phyloP scores from a whole-genome alignment of 2,329 filamentous ascomycete species.

The Dryadomyces quercivorus region DNA sequence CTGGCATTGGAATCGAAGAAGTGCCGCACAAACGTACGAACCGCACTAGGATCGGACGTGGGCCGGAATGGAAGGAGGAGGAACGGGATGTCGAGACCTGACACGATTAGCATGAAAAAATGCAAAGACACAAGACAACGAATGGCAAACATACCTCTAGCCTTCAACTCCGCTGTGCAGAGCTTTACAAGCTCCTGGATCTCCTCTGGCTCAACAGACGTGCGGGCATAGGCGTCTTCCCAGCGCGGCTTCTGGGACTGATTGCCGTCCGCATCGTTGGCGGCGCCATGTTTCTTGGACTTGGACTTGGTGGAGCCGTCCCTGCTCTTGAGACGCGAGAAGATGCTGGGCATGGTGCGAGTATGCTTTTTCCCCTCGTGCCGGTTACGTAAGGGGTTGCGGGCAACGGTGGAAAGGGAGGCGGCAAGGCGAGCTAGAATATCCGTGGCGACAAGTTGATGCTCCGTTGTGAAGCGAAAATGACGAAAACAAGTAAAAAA shows the following conservation, averaged over 20 bases:
- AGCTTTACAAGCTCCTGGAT: conserved; percentile 74
- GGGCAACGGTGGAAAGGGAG: background rate
- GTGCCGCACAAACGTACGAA: conserved; percentile 83
- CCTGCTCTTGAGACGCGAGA: conserved; percentile 61
- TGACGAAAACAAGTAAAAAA: conserved; percentile 2
- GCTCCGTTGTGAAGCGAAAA: background rate
- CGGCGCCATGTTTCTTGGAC: conserved; percentile 51
- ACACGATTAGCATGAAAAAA: background rate
- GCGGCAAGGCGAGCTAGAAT: background rate
- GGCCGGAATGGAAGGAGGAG: conserved; percentile 89
- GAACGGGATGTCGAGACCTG: conserved; percentile 83
- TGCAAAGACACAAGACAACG: too few species aligned
- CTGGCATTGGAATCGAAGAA: conserved; percentile 66
- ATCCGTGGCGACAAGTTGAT: background rate
- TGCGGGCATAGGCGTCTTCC: conserved; percentile 80
- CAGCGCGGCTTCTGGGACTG: conserved; percentile 61
- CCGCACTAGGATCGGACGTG: conserved; percentile 80
- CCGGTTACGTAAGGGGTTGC: background rate
- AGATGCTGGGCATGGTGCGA: conserved; percentile 46
- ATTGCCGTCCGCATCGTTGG: conserved; percentile 35
- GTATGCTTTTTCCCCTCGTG: background rate
- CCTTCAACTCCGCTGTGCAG: conserved; percentile 86
- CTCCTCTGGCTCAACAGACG: conserved; percentile 75
- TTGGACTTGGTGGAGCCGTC: conserved; percentile 48
- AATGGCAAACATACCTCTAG: conserved; percentile 61